A percentile compares a stretch with the other conserved stretches of the same genome.
phyloP scores from a whole-genome alignment of 2,329 filamentous ascomycete species.

The Apiospora arundinis region DNA sequence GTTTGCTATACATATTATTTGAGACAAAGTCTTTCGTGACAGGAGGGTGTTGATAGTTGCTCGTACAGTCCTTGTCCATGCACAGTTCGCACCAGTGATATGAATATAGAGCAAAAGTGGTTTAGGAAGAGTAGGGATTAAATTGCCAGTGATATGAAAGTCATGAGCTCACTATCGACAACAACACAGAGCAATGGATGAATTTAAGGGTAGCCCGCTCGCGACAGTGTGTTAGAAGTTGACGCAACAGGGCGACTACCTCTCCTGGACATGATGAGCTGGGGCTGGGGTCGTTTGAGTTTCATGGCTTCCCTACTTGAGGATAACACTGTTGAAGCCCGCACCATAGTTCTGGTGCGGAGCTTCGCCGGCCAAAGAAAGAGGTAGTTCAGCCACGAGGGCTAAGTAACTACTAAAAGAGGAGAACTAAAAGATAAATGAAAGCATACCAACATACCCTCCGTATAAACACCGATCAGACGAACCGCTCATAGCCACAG shows the following conservation, averaged over 20 bases:
- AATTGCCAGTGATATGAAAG: not conserved
- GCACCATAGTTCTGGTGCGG: too few species aligned
- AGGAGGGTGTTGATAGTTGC: too few species aligned
- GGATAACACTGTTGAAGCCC: too few species aligned
- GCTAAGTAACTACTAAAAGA: not conserved
- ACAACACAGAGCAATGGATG: too few species aligned
- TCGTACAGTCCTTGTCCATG: not conserved
- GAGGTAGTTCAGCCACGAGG: not conserved
- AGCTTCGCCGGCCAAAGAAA: not conserved
- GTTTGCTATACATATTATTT: not conserved
- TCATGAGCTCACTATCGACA: not conserved
- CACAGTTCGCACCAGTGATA: not conserved
- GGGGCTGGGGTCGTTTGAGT: too few species aligned
- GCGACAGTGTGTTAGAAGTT: not conserved
- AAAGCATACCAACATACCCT: not conserved
- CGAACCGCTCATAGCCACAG: not conserved
- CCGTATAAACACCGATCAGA: not conserved
- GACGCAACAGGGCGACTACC: not conserved
- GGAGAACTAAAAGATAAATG: not conserved
- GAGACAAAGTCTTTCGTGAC: not conserved
- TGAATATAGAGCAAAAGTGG: too few species aligned
- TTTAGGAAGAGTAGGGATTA: too few species aligned
- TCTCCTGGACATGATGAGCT: too few species aligned
- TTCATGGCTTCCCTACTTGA: too few species aligned
- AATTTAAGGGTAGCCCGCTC: not conserved